Evolutionary conservation across 805 yeast genomes (phyloP).

Genomic region (Priceomyces carsonii): DNA sequence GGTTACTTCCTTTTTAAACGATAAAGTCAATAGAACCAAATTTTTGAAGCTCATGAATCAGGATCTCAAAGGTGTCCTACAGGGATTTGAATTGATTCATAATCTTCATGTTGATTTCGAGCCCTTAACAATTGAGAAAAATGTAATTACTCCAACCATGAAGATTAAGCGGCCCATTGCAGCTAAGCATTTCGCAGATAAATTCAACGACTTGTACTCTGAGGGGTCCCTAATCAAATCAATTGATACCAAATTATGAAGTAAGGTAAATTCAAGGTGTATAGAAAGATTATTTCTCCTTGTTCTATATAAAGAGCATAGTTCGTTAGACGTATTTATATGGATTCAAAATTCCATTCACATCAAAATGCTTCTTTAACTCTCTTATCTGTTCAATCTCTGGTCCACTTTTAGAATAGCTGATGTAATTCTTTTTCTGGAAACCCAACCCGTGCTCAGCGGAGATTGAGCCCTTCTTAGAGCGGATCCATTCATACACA

Average conservation of each 20-base stretch:
- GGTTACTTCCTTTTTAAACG: conserved; percentile 22
- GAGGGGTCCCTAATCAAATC: conserved; percentile 30
- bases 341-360: conserved; percentile 90
- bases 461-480: conserved; percentile 80
- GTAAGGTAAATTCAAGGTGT: too few relatives aligned
- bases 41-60: conserved; percentile 25
- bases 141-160: conserved; percentile 44
- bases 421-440: conserved; percentile 89
- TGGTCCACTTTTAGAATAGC: conserved; percentile 73
- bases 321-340: conserved; percentile 71
- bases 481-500: conserved; percentile 85
- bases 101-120: conserved; percentile 37
- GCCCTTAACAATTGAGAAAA: conserved; percentile 39
- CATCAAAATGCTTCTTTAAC: conserved; percentile 82
- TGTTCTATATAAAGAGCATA: background rate
- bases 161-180: conserved; percentile 44
- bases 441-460: conserved; percentile 98
- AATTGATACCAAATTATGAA: conserved; percentile 20
- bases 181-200: conserved; percentile 24
- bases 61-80: conserved; percentile 21
- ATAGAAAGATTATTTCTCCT: background rate
- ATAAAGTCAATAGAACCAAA: conserved; percentile 18
- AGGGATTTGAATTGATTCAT: conserved; percentile 41
- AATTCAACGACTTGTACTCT: conserved; percentile 31
- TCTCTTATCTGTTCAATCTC: conserved; percentile 77